Evolutionary conservation across 495 filamentous ascomycete species (phyloP).

Genomic region (Aspergillus ellipticus): DNA sequence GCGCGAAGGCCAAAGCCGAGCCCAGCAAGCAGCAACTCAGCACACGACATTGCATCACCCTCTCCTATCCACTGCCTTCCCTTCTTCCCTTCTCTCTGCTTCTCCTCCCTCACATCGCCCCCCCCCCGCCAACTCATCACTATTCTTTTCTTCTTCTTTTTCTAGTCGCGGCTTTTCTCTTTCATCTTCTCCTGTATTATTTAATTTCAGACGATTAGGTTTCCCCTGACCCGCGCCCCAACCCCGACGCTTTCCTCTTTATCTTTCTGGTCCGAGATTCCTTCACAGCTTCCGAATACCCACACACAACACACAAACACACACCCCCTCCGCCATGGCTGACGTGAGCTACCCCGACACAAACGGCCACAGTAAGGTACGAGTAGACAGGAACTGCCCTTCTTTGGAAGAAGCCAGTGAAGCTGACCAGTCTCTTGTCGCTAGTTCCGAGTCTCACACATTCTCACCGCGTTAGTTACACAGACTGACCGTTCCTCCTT

Average conservation of each 20-base stretch:
- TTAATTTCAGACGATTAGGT: not conserved
- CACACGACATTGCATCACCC: constrained; percentile 39
- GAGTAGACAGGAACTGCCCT: constrained; percentile 1
- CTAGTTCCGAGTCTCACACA: constrained; percentile 2
- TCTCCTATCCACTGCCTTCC: constrained; percentile 24
- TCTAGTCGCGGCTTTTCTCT: constrained; percentile 16
- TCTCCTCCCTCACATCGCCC: constrained; percentile 14
- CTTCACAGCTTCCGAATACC: constrained; percentile 10
- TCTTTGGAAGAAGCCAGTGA: constrained; percentile 3
- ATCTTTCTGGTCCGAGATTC: constrained; percentile 7
- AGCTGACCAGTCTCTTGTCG: constrained; percentile 9
- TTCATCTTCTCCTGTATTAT: not conserved
- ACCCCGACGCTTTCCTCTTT: not conserved
- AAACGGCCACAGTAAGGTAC: constrained; percentile 41
- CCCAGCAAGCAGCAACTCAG: not conserved
- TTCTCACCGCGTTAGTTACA: constrained; percentile 7
- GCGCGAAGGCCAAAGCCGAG: not conserved
- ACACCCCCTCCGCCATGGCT: constrained; percentile 19
- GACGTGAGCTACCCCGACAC: constrained; percentile 42
- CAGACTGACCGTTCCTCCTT: constrained; percentile 19
- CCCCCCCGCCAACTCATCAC: constrained; percentile 10
- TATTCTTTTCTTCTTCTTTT: constrained; percentile 14
- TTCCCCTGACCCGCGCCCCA: not conserved
- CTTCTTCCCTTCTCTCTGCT: constrained; percentile 17
- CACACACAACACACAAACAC: constrained; percentile 3